phyloP scores from a whole-genome alignment of 2,329 filamentous ascomycete genomes.

The Fusarium agapanthi region DNA sequence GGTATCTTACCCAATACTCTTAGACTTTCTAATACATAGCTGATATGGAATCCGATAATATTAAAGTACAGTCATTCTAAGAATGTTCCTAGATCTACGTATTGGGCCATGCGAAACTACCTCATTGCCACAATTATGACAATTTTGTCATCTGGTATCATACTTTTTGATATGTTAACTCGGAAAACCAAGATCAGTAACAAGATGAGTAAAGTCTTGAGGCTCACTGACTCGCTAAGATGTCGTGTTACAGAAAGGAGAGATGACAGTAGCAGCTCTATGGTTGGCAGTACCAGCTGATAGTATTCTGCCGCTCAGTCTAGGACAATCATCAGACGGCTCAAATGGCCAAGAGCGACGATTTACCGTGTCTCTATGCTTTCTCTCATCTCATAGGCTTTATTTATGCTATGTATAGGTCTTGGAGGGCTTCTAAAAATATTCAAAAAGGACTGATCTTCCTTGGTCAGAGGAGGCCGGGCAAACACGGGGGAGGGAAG shows the following conservation, averaged over 20 bases:
- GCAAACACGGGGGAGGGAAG: not conserved
- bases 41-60: not conserved
- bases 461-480: not conserved
- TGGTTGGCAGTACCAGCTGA: not conserved
- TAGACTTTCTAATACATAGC: not conserved
- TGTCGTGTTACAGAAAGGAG: not conserved
- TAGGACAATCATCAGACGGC: not conserved
- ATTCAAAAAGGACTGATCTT: not conserved
- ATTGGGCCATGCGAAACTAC: not conserved
- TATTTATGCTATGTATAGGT: not conserved
- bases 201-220: too few relatives aligned
- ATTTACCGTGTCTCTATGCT: not conserved
- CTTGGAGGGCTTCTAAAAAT: too few relatives aligned
- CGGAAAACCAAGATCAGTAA: not conserved
- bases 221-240: not conserved
- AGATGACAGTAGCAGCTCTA: not conserved
- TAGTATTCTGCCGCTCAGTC: not conserved
- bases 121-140: not conserved
- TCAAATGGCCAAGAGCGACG: not conserved
- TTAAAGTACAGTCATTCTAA: not conserved
- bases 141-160: not conserved
- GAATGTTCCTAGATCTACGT: not conserved
- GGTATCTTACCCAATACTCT: not conserved
- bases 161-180: not conserved
- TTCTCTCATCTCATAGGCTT: not conserved